phyloP scores from a whole-genome alignment of 2,329 filamentous ascomycete species.

The Penicillium sp. region DNA sequence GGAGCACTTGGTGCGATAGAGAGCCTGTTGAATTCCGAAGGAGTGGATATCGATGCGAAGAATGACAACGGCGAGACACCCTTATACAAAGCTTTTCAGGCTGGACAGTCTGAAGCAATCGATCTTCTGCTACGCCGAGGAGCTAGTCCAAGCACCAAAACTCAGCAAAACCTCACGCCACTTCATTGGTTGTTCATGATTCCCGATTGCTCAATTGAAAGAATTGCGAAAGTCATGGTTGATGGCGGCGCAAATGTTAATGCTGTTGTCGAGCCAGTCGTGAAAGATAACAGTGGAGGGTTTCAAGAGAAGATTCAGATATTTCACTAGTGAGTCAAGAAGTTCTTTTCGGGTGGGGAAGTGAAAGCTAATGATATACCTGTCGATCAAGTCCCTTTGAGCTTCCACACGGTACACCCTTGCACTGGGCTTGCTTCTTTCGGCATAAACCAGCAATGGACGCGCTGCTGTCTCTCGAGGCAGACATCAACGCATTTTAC shows the following conservation, averaged over 20 bases:
- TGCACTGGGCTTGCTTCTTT: constrained; percentile 25
- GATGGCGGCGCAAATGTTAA: constrained; percentile 18
- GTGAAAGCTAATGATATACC: too few relatives aligned
- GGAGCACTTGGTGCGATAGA: constrained; percentile 12
- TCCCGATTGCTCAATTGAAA: constrained; percentile 9
- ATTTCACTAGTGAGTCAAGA: constrained; percentile 20
- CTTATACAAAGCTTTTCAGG: constrained; percentile 26
- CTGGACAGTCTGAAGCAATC: constrained; percentile 21
- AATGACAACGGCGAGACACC: constrained; percentile 25
- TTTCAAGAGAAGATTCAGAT: constrained; percentile 19
- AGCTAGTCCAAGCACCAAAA: constrained; percentile 16
- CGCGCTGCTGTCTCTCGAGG: constrained; percentile 18
- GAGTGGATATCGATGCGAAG: constrained; percentile 13
- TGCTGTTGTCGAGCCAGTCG: constrained; percentile 15
- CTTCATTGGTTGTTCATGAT: constrained; percentile 25
- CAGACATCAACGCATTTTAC: constrained; percentile 20
- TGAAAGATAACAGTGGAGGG: constrained; percentile 14
- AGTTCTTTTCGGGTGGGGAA: too few relatives aligned
- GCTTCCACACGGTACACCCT: constrained; percentile 21
- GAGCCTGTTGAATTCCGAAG: constrained; percentile 14
- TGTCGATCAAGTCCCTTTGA: constrained; percentile 20
- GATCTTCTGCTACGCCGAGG: constrained; percentile 19
- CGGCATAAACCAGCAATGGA: constrained; percentile 17
- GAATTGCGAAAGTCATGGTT: constrained; percentile 16
- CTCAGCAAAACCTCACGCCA: constrained; percentile 16